A percentile compares a stretch with the other conserved stretches of the same genome.
Conservation (phyloP, 345 rosid species). For the Gossypium longicalyx region DNA sequence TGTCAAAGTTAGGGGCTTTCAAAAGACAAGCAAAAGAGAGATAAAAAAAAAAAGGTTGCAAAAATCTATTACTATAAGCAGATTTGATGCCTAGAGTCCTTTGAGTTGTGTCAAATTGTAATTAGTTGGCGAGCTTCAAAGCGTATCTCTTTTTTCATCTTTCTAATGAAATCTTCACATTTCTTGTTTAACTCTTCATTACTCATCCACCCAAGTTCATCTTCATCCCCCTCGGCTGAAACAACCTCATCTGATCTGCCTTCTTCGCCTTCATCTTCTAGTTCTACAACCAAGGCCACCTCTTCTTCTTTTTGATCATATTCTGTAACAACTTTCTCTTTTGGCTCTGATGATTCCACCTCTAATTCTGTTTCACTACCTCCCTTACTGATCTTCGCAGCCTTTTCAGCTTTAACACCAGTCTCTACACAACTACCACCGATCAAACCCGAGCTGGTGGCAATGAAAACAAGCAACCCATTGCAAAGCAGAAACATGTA, state of each 20-base stretch:
- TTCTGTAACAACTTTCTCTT: conserved; percentile 11
- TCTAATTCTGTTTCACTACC: conserved; percentile 62
- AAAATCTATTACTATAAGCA: background rate
- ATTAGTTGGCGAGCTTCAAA: conserved; percentile 15
- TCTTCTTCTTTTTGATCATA: conserved; percentile 15
- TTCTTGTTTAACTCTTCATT: conserved; percentile 60
- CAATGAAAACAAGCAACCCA: conserved; percentile 53
- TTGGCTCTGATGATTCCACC: conserved; percentile 50
- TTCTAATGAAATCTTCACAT: conserved; percentile 68
- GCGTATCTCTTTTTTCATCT: conserved; percentile 43
- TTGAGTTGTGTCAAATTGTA: background rate
- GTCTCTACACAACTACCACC: conserved; percentile 17
- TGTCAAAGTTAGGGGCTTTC: conserved; percentile 6
- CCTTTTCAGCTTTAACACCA: conserved; percentile 14
- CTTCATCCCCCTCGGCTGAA: conserved; percentile 15
- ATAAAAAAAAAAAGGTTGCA: background rate
- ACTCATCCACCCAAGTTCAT: conserved; percentile 29
- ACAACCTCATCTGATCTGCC: conserved; percentile 14
- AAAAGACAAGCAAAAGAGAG: background rate
- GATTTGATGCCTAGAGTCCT: background rate
- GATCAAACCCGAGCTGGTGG: conserved; percentile 38
- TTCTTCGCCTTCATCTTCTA: conserved; percentile 20
- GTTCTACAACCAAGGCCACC: conserved; percentile 1
- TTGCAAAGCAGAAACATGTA: conserved; percentile 68
- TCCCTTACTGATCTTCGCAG: conserved; percentile 33